Base-by-base conservation (phyloP, 345 rosid species). In the Gossypium mustelinum region DNA sequence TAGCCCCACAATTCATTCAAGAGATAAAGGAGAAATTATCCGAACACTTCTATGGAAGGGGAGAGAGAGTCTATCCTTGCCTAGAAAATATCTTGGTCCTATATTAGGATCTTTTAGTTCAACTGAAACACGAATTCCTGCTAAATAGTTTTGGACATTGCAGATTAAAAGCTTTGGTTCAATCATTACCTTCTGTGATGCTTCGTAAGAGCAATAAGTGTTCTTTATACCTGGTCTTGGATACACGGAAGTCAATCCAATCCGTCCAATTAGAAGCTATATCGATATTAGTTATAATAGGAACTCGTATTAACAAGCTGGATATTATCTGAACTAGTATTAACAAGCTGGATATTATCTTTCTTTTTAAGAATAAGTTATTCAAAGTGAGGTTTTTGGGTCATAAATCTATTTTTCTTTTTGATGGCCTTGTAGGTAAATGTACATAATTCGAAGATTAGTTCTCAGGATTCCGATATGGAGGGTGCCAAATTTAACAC, bases 361-460 rank as follows among this genome's bases (percentile, higher is more conserved):
- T 34, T 71, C 64, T 41, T 20, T 39, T 39, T 24, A 51, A 34
- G 20, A n/a, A 20, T 34, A 12, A 39, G 45, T 66, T 59, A 41
- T 60, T 24, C 18, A 41, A 12, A 34, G 14, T 70, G 48, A 56
- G 50, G 25, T 44, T 44, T n/a, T 24, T 61, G 1, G 45, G 17
- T 24, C 39, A 18, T 45, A 39, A 27, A 12, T 13, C 2, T 34
- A 5, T 25, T 66, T 77, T 60, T 29, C 11, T 56, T 57, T 78
- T 73, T 75, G 63, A 65, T 77, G 58, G 51, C 79, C 65, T 73
- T 81, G 51, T 84, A 90, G 97, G 81, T 80, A 78, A 74, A 77
- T 80, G 92, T 73, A 41, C 68, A 81, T 82, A 77, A 78, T 67
- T 77, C 81, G 14, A 84, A 86, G 88, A 77, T 79, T 80, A 74